Percentiles rank a stretch among this genome's conserved stretches.
phyloP scores from a whole-genome alignment of 2,329 filamentous ascomycete genomes.

The Fusarium piperis region DNA sequence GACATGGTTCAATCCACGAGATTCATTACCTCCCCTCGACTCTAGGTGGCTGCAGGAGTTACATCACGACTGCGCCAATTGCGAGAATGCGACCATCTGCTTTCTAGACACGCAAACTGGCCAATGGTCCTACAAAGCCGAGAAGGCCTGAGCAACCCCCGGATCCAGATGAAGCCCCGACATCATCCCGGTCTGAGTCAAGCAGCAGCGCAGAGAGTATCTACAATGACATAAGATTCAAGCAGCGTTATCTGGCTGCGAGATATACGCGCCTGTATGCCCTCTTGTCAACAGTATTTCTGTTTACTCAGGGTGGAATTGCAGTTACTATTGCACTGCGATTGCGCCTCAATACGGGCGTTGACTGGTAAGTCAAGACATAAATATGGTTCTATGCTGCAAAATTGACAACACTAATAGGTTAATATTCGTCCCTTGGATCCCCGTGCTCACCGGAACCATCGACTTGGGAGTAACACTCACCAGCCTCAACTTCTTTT shows the following conservation, averaged over 20 bases:
- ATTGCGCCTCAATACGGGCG: not conserved
- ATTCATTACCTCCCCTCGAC: not conserved
- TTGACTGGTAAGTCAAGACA: not conserved
- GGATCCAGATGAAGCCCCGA: not conserved
- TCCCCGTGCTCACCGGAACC: not conserved
- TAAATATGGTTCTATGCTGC: not conserved
- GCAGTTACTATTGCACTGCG: not conserved
- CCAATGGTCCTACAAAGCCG: not conserved
- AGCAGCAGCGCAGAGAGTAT: not conserved
- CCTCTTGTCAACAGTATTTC: not conserved
- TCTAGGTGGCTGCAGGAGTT: not conserved
- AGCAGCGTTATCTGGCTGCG: not conserved
- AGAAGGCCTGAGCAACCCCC: not conserved
- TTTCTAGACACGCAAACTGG: not conserved
- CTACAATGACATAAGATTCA: not conserved
- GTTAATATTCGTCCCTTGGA: not conserved
- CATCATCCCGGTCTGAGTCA: not conserved
- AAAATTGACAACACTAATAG: not conserved
- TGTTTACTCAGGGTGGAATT: not conserved
- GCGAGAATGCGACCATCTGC: not conserved
- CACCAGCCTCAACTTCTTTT: not conserved
- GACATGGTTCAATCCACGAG: not conserved
- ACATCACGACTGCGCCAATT: not conserved
- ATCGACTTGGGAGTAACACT: not conserved
- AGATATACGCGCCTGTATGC: not conserved